Evolutionary conservation across 2,329 filamentous ascomycete genomes (phyloP), one percentile per base, ranked within the genome.

Genomic region (Colletotrichum theobromicola): DNA sequence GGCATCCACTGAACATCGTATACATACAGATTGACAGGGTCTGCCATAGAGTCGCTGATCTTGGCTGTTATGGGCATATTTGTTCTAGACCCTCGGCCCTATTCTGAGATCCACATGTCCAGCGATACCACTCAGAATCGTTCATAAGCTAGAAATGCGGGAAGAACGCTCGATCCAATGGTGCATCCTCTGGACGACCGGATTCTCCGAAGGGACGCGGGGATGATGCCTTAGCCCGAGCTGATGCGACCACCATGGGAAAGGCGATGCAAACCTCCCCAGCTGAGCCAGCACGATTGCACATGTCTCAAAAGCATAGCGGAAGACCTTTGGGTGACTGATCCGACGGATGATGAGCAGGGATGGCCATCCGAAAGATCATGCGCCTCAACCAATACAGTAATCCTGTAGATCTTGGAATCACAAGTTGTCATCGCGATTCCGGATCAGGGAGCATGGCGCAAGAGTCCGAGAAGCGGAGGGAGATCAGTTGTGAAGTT

Each of bases 261-360:
- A 32, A 32, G 1, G 30, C 30, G 9, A 4, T 32, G 12, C 30
- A 50, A 9, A 7, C 42, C 10, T n/a, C 37, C 42, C 42, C n/a
- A 50, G 42, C 30, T 75, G 81, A 42, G 61, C n/a, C 30, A 28
- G 9, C 30, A 32, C 13, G 32, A 32, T 30, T 30, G 55, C 10
- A 9, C 26, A 58, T 58, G 55, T 58, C 55, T 58, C 55, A 58
- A 34, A 61, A 24, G 28, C 58, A 61, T 18, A 35, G 58, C 28
- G 16, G 12, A n/a, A n/a, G 30, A 61, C 32, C 26, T 32, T 32
- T 21, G 32, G 32, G 58, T n/a, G n/a, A 34, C 32, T 34, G 26
- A 32, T 61, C 26, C 18, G 58, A 61, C n/a, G 30, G n/a, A 61
- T 32, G 30, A 28, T 61, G n/a, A 12, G 58, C 30, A 61, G 26